Evolutionary conservation across 768 basidiomycete species (phyloP), one percentile per base, ranked within the genome.

Genomic region (Dioszegia crocea): DNA sequence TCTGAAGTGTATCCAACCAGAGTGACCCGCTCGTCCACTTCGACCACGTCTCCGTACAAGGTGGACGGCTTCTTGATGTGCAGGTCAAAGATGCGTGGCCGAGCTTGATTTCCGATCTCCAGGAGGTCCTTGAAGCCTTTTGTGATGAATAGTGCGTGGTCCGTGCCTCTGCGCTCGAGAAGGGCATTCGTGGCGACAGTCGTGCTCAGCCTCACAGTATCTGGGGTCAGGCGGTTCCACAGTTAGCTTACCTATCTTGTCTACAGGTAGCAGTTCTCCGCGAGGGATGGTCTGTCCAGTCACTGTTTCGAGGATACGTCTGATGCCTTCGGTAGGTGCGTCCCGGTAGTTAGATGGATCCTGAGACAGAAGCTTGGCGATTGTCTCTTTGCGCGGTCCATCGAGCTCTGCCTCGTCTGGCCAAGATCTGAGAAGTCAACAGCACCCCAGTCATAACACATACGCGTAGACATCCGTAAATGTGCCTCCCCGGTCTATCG

Each of bases 161-260:
- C 86, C 68, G 91, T 88, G 0, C 94, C 94, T 76, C 94, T 93
- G 46, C 94, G 86, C 70, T 98, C 94, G 5, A 98, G 83, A 0
- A 98, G 82, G 0, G 94, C 93, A 68, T 97, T 98, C 17, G 94
- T 98, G 0, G 92, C 93, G 3, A 97, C 91, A 0, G 94, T 98
- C 0, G 93, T 96, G 0, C 89, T 91, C 8, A 94, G 80, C 17
- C 91, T 84, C 62, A 94, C 90, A 72, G 91, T 92, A 70, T 94
- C 91, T 91, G 59, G 11, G 27, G 46, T 39, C 23, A 57, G 57
- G 45, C 21, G 9, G 24, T 27, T 12, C 41, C 14, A 3, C 4
- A 17, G 29, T 24, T 21, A 21, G 19, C 67, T 63, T 29, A 66
- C 74, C 74, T 14, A 76, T 65, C 62, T 73, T 68, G 39, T 67